phyloP scores from a whole-genome alignment of 345 rosid genomes.

The Dovyalis caffra region DNA sequence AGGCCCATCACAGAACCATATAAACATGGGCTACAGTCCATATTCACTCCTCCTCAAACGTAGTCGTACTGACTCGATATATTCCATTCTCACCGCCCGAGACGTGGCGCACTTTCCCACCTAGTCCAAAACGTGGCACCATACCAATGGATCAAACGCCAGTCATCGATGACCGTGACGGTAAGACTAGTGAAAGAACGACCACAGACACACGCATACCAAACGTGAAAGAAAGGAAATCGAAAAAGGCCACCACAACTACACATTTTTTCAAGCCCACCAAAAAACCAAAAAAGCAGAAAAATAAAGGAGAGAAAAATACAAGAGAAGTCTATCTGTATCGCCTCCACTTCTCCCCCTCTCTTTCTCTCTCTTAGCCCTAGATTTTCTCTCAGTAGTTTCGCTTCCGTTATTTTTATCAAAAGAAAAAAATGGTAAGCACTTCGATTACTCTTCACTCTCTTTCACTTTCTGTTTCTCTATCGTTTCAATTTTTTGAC shows the following conservation, averaged over 20 bases:
- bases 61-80: neutral
- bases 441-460: neutral
- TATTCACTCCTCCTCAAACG: neutral
- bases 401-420: slow-evolving; percentile 19
- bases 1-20: neutral
- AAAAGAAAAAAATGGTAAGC: slow-evolving; percentile 39
- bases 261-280: neutral
- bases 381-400: slow-evolving; percentile 39
- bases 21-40: neutral
- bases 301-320: neutral
- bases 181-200: neutral
- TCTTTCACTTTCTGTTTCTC: neutral
- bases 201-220: slow-evolving; percentile 3
- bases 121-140: neutral
- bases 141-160: neutral
- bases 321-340: neutral
- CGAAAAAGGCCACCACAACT: neutral
- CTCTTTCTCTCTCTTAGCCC: slow-evolving; percentile 19
- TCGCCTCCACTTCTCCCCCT: neutral
- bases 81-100: slow-evolving; percentile 1
- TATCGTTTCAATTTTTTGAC: neutral
- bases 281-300: neutral
- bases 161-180: neutral
- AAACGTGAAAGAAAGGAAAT: slow-evolving; percentile 3
- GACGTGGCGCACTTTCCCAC: neutral